Evolutionary conservation across 208 protist species (phyloP).

Genomic region (Trypanosoma melophagium): DNA sequence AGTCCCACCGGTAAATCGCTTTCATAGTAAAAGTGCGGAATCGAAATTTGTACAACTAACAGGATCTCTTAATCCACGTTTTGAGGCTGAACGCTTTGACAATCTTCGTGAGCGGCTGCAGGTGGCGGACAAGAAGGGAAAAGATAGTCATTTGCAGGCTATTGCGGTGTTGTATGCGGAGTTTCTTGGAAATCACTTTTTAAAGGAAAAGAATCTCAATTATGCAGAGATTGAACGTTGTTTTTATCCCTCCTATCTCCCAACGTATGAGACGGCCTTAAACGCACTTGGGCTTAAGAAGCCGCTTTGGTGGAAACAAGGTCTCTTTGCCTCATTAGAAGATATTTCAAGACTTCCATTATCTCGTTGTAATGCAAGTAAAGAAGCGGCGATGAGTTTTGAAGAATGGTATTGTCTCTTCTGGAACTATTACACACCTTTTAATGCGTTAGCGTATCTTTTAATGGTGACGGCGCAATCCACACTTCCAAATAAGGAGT

Average conservation of each 20-base stretch:
- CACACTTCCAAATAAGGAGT: conserved; percentile 62
- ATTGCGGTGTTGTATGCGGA: conserved; percentile 85
- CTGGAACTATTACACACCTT: conserved; percentile 88
- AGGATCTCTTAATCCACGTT: conserved; percentile 67
- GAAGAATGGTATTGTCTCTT: conserved; percentile 89
- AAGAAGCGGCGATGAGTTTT: conserved; percentile 61
- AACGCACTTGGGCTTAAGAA: conserved; percentile 54
- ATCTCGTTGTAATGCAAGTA: conserved; percentile 66
- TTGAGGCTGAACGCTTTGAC: conserved; percentile 80
- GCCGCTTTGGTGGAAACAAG: conserved; percentile 72
- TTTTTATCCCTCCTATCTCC: conserved; percentile 80
- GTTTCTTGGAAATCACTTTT: conserved; percentile 70
- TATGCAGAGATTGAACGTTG: conserved; percentile 79
- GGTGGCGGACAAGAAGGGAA: conserved; percentile 61
- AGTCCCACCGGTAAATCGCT: conserved; percentile 74
- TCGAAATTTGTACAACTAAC: conserved; percentile 74
- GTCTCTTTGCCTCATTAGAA: conserved; percentile 66
- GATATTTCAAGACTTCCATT: conserved; percentile 86
- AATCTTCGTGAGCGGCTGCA: conserved; percentile 75
- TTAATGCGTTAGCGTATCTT: conserved; percentile 74
- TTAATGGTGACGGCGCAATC: conserved; percentile 80
- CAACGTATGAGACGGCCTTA: conserved; percentile 53
- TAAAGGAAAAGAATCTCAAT: conserved; percentile 52
- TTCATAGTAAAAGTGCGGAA: conserved; percentile 77
- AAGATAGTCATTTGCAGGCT: conserved; percentile 72